A percentile compares a stretch with the other conserved stretches of the same genome.
phyloP scores from a whole-genome alignment of 139 green algal species.

The Haematococcus sp. region DNA sequence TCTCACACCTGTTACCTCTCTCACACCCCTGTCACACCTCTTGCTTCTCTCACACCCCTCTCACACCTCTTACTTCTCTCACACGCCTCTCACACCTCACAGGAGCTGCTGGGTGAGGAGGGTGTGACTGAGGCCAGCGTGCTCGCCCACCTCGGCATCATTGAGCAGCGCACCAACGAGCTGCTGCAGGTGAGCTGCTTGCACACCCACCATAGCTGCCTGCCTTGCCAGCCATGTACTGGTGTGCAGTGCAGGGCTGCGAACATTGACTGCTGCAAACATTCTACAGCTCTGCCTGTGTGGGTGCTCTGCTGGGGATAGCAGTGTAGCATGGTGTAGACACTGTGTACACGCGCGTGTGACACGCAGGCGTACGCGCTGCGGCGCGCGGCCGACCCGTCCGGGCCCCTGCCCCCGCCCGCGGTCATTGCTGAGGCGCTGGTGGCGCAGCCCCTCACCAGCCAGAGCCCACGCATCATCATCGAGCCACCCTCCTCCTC shows the following conservation, averaged over 20 bases:
- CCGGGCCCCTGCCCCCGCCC: constrained; percentile 3
- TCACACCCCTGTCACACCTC: no score
- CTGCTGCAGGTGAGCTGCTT: constrained; percentile 62
- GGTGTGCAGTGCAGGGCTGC: background rate
- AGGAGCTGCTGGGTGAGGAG: constrained; percentile 27
- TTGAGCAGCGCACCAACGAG: constrained; percentile 88
- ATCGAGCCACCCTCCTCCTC: constrained; percentile 53
- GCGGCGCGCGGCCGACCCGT: constrained; percentile 21
- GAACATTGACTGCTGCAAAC: background rate
- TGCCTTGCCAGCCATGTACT: no score
- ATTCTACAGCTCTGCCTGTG: background rate
- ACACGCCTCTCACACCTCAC: no score
- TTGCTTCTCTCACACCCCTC: no score
- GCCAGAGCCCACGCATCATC: constrained; percentile 35
- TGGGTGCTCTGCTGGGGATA: background rate
- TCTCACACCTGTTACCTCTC: no score
- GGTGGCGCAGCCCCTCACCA: constrained; percentile 32
- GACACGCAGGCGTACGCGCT: constrained; percentile 27
- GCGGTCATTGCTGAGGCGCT: constrained; percentile 33
- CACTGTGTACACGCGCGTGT: no score
- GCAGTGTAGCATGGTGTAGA: no score
- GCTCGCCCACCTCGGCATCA: constrained; percentile 82
- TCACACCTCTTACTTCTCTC: no score
- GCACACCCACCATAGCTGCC: background rate
- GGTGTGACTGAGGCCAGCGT: constrained; percentile 76